A percentile compares a stretch with the other conserved stretches of the same genome.
Conservation (phyloP, 2,329 filamentous ascomycete species). For the Fusarium oligoseptatum region DNA sequence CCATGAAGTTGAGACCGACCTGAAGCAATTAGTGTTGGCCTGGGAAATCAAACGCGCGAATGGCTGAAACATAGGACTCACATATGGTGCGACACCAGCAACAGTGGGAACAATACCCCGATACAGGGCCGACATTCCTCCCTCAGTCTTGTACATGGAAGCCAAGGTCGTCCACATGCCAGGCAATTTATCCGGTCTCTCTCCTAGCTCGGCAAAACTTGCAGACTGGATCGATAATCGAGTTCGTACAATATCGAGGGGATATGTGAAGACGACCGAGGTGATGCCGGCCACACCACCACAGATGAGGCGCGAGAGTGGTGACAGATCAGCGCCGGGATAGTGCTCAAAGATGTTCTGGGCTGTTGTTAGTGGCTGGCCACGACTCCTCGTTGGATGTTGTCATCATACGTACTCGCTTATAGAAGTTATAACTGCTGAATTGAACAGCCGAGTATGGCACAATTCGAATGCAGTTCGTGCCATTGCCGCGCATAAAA, state of each 20-base stretch:
- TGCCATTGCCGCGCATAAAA: constrained; percentile 98
- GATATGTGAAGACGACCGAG: constrained; percentile 94
- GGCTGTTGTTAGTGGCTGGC: constrained; percentile 16
- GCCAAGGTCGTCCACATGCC: constrained; percentile 92
- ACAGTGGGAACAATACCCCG: constrained; percentile 94
- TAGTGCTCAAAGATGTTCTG: constrained; percentile 81
- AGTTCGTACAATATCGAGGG: constrained; percentile 96
- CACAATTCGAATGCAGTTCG: constrained; percentile 97
- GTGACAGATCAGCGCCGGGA: constrained; percentile 79
- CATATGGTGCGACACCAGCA: constrained; percentile 95
- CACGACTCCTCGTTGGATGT: not conserved
- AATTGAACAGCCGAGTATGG: constrained; percentile 99
- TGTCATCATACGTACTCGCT: constrained; percentile 72
- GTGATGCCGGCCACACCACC: constrained; percentile 94
- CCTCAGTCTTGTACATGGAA: constrained; percentile 91
- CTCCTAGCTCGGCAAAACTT: constrained; percentile 85
- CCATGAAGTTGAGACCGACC: constrained; percentile 99
- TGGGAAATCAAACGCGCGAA: not conserved
- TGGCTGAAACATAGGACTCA: constrained; percentile 53
- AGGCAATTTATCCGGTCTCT: constrained; percentile 76
- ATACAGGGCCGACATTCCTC: constrained; percentile 88
- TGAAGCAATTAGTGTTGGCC: constrained; percentile 51
- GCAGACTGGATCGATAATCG: constrained; percentile 96
- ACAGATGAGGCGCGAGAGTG: constrained; percentile 84
- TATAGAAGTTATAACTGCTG: constrained; percentile 98